phyloP scores from a whole-genome alignment of 2,329 filamentous ascomycete genomes.

The Colletotrichum tropicale region DNA sequence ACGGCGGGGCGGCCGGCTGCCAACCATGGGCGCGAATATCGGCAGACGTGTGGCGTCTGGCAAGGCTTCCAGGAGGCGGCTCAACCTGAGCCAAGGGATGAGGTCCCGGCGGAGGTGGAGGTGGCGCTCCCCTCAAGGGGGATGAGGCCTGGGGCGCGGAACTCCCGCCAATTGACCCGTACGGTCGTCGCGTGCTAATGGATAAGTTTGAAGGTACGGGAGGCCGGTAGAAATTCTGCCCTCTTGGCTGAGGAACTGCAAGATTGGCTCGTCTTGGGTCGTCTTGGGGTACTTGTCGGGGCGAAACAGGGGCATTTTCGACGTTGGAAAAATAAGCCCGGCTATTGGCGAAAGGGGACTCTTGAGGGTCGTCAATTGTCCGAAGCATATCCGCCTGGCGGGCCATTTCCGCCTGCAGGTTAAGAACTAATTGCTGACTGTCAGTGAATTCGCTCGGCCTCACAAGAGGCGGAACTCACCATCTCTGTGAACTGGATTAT shows the following conservation, averaged over 20 bases:
- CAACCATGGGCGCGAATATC: conserved; percentile 92
- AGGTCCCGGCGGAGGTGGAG: conserved; percentile 67
- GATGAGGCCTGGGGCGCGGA: conserved; percentile 72
- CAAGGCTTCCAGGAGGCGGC: conserved; percentile 70
- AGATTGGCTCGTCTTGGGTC: conserved; percentile 78
- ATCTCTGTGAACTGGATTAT: conserved; percentile 81
- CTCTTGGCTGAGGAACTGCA: conserved; percentile 62
- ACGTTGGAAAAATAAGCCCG: conserved; percentile 70
- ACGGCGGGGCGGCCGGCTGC: conserved; percentile 57
- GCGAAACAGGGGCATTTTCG: conserved; percentile 83
- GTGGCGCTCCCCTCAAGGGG: conserved; percentile 71
- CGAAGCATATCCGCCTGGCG: conserved; percentile 64
- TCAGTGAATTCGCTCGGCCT: neutral
- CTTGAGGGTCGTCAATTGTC: conserved; percentile 68
- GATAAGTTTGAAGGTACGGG: conserved; percentile 83
- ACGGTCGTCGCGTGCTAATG: conserved; percentile 76
- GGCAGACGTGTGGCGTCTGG: conserved; percentile 89
- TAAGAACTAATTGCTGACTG: conserved; percentile 45
- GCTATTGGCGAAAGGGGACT: conserved; percentile 67
- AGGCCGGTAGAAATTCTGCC: conserved; percentile 71
- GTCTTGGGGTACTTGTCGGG: conserved; percentile 84
- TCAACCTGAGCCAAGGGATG: conserved; percentile 70
- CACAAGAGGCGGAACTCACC: conserved; percentile 58
- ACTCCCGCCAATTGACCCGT: conserved; percentile 82
- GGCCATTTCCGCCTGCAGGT: conserved; percentile 64